These are phyloP conservation scores for Beta corolliflora DNA, from an alignment of 179 eudicot species.

Conservation along the genomic window DNA sequence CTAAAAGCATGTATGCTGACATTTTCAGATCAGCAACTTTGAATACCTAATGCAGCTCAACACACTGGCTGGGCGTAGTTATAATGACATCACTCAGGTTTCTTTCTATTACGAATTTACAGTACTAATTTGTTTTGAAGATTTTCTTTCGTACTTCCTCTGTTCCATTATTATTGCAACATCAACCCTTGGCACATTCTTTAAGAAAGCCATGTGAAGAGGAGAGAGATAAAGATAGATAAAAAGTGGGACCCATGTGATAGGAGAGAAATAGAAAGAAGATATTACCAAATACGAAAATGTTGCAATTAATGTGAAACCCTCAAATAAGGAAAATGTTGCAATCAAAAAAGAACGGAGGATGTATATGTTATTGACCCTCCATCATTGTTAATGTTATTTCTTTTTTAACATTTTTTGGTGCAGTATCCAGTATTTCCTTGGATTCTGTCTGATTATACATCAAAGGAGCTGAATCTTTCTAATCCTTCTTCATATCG, in stretches of 20 bases:
- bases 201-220: too few species aligned
- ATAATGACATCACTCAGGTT: constrained; percentile 99
- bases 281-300: too few species aligned
- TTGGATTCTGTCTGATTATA: constrained; percentile 98
- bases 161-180: too few species aligned
- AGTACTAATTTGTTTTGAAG: constrained; percentile 1
- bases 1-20: neutral
- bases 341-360: too few species aligned
- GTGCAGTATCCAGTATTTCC: constrained; percentile 99
- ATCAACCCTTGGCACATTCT: too few species aligned
- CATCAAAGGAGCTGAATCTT: constrained; percentile 74
- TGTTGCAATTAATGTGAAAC: too few species aligned
- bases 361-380: neutral
- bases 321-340: too few species aligned
- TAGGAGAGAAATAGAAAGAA: too few species aligned
- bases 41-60: constrained; percentile 99
- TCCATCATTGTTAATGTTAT: constrained; percentile 17
- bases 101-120: constrained; percentile 9
- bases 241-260: too few species aligned
- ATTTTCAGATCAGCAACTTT: constrained; percentile 99
- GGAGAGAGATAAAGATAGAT: too few species aligned
- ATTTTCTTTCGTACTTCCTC: neutral
- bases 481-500: constrained; percentile 79
- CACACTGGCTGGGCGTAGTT: constrained; percentile 98
- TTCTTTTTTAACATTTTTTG: constrained; percentile 21